Evolutionary conservation across 1,139 yeast genomes (phyloP), one percentile per base, ranked within the genome.

Genomic region (Kodamaea fungicola): DNA sequence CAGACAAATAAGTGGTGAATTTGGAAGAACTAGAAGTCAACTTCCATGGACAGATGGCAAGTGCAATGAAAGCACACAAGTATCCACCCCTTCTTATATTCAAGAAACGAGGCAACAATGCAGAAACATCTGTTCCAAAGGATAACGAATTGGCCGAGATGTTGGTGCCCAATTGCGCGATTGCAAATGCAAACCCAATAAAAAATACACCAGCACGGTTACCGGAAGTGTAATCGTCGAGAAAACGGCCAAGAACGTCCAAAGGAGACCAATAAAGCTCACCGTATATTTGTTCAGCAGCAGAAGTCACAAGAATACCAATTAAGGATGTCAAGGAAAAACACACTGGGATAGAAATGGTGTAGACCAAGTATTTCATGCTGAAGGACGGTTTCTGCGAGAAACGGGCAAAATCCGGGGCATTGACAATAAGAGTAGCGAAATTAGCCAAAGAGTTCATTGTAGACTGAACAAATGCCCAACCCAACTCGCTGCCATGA

Each of bases 51-150:
- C 92, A 84, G 45, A 88, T 81, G 42, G 83, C 78, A 46, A 84
- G 74, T 0, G 94, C 94, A 47, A 88, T 64, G 6, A 71, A 61
- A 0, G 95, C 95, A 69, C 96, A 87, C 39, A 89, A 62, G 52
- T 79, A 83, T 2, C 89, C 83, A 36, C 89, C 84, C 50, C 97
- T 79, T 42, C 66, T 50, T 31, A 63, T 62, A 62, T 83, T 87
- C 55, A 89, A 67, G 59, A 70, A 87, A 41, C 82, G 70, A 28
- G 97, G 96, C 35, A 86, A 59, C 45, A 89, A 57, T 1, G 96
- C 95, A 6, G 96, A 77, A 64, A 87, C 78, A 62, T 89, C 96
- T 3, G 95, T 88, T 55, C 96, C 96, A 37, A 92, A 92, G 4
- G 95, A 81, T 36, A 89, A 67, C 3, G 95, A 83, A 62, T 89